Conservation (phyloP, 768 basidiomycete genomes). For the Leucogyrophana mollusca region DNA sequence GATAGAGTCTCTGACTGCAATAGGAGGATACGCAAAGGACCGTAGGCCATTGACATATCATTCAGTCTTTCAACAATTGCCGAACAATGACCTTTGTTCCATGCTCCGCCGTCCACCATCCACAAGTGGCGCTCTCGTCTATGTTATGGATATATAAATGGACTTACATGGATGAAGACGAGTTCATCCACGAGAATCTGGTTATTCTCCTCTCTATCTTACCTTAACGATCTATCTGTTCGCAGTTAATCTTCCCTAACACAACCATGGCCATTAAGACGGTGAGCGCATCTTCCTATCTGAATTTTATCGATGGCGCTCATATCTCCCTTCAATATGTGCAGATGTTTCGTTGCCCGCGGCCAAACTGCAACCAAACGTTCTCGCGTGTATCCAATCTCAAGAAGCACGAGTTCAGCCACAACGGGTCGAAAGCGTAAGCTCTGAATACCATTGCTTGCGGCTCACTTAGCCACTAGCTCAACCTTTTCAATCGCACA, state of each 20-base stretch:
- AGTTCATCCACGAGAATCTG: constrained; percentile 18
- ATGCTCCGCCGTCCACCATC: too few species aligned
- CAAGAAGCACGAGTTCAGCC: constrained; percentile 19
- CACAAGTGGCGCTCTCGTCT: too few species aligned
- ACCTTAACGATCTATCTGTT: neutral
- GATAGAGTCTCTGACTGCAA: too few species aligned
- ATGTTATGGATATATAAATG: constrained; percentile 14
- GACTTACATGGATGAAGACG: neutral
- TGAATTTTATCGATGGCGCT: neutral
- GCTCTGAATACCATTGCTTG: constrained; percentile 2
- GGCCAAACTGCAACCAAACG: constrained; percentile 6
- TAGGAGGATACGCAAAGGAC: neutral
- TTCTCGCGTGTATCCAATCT: constrained; percentile 18
- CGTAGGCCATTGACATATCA: neutral
- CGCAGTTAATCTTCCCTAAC: neutral
- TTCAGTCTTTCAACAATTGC: constrained; percentile 5
- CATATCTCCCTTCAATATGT: neutral
- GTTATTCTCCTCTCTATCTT: constrained; percentile 12
- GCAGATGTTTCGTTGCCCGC: constrained; percentile 16
- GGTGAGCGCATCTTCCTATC: constrained; percentile 9
- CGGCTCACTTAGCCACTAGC: neutral
- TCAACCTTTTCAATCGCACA: constrained; percentile 6
- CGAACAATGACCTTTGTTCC: too few species aligned
- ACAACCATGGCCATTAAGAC: constrained; percentile 10
- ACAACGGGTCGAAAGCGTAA: constrained; percentile 13